These are phyloP conservation scores for Yamadazyma sp. DNA, from an alignment of 1,139 yeast genomes.

Conservation along the genomic window DNA sequence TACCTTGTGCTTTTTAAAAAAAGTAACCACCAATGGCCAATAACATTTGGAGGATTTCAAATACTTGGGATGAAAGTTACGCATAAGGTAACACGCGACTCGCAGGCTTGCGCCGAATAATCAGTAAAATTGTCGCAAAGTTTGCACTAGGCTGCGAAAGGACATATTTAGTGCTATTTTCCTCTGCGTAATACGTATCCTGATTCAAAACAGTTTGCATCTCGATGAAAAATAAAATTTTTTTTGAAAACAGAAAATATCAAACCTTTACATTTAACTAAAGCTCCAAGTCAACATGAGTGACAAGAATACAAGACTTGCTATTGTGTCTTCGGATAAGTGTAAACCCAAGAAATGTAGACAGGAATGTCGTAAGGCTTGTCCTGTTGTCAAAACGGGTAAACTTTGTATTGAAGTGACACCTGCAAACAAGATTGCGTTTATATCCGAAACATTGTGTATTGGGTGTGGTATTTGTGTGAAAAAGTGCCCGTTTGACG, in stretches of 20 bases:
- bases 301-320: constrained; percentile 78
- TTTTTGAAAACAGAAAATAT: constrained; percentile 6
- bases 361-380: constrained; percentile 93
- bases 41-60: constrained; percentile 6
- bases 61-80: constrained; percentile 4
- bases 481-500: constrained; percentile 96
- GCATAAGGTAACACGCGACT: not conserved
- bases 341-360: constrained; percentile 98
- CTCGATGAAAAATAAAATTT: constrained; percentile 10
- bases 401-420: constrained; percentile 95
- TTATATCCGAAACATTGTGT: constrained; percentile 92
- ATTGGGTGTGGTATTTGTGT: constrained; percentile 99
- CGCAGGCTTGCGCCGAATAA: not conserved
- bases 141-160: too few relatives aligned
- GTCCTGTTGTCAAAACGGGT: constrained; percentile 98
- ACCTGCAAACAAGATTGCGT: constrained; percentile 88
- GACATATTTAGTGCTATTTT: too few relatives aligned
- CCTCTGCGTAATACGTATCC: constrained; percentile 1
- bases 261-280: not conserved
- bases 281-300: constrained; percentile 10
- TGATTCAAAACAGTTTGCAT: constrained; percentile 4
- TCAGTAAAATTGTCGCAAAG: too few relatives aligned
- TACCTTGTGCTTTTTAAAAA: not conserved
- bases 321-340: constrained; percentile 88
- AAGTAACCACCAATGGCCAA: constrained; percentile 2